Evolutionary conservation across 495 filamentous ascomycete genomes (phyloP).

Genomic region (Tuber aestivum): DNA sequence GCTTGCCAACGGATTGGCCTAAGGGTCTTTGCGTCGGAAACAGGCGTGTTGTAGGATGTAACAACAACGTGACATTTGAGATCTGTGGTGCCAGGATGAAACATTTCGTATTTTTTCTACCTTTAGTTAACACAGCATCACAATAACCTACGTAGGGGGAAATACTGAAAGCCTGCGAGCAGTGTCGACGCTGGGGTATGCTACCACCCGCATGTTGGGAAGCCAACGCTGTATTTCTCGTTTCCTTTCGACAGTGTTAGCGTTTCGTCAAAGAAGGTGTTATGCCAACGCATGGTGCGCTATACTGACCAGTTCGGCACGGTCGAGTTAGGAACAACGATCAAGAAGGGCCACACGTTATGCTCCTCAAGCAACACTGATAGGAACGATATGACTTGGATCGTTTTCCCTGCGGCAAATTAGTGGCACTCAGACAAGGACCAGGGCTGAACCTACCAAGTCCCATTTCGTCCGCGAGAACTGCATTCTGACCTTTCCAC

Average conservation of each 20-base stretch:
- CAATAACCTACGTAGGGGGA: neutral
- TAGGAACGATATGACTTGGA: slow-evolving; percentile 83
- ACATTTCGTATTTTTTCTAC: slow-evolving; percentile 67
- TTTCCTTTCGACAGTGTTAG: slow-evolving; percentile 44
- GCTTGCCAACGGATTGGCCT: slow-evolving; percentile 71
- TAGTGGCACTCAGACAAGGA: neutral
- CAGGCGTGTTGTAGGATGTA: slow-evolving; percentile 85
- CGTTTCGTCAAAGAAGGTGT: neutral
- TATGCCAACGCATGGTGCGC: neutral
- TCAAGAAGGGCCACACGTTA: slow-evolving; percentile 81
- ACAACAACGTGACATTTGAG: slow-evolving; percentile 87
- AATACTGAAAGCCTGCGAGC: slow-evolving; percentile 61
- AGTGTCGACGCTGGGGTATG: slow-evolving; percentile 72
- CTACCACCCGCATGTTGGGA: slow-evolving; percentile 75
- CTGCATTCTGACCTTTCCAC: slow-evolving; percentile 71
- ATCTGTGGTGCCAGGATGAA: slow-evolving; percentile 52
- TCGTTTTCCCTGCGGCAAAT: slow-evolving; percentile 65
- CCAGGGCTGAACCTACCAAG: slow-evolving; percentile 48
- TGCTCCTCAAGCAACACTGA: slow-evolving; percentile 72
- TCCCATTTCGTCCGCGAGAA: slow-evolving; percentile 98
- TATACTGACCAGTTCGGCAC: slow-evolving; percentile 75
- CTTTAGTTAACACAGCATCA: neutral
- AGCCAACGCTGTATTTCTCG: slow-evolving; percentile 94
- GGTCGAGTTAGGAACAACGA: slow-evolving; percentile 90
- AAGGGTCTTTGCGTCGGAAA: slow-evolving; percentile 63